phyloP scores from a whole-genome alignment of 306 rosid species.

The Pyrus bretschneideri region DNA sequence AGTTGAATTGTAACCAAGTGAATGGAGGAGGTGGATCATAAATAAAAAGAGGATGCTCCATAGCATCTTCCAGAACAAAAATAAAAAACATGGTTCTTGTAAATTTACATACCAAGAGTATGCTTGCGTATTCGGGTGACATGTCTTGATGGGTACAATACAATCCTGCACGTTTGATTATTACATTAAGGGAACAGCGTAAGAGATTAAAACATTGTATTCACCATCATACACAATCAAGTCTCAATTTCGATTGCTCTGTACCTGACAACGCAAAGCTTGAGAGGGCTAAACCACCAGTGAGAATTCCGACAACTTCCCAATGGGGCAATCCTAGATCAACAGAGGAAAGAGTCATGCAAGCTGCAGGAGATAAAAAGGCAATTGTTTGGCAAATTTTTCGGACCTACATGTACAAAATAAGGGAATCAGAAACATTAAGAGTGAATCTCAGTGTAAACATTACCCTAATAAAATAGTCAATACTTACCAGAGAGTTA shows the following conservation, averaged over 20 bases:
- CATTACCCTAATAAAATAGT: not conserved
- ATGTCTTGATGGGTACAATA: conserved; percentile 97
- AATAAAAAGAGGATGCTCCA: conserved; percentile 2
- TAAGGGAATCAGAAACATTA: conserved; percentile 3
- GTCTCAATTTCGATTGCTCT: conserved; percentile 9
- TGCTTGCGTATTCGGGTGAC: conserved; percentile 92
- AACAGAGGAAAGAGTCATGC: conserved; percentile 93
- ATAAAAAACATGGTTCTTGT: not conserved
- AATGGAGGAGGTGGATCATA: conserved; percentile 3
- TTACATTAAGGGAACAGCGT: conserved; percentile 13
- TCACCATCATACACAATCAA: not conserved
- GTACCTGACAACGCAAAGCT: conserved; percentile 93
- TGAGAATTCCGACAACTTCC: conserved; percentile 86
- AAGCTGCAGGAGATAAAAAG: conserved; percentile 91
- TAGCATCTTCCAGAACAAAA: conserved; percentile 6
- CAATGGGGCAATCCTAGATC: conserved; percentile 94
- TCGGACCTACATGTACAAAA: conserved; percentile 57
- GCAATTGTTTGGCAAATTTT: conserved; percentile 95
- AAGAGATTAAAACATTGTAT: not conserved
- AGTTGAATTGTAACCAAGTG: not conserved
- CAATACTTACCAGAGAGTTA: not conserved
- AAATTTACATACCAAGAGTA: conserved; percentile 61
- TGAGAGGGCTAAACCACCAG: conserved; percentile 89
- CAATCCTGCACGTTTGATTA: conserved; percentile 54
- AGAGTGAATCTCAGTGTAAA: not conserved